These are phyloP conservation scores for Globisporangium okanoganense DNA, from an alignment of 352 stramenopile genomes.

Conservation along the genomic window DNA sequence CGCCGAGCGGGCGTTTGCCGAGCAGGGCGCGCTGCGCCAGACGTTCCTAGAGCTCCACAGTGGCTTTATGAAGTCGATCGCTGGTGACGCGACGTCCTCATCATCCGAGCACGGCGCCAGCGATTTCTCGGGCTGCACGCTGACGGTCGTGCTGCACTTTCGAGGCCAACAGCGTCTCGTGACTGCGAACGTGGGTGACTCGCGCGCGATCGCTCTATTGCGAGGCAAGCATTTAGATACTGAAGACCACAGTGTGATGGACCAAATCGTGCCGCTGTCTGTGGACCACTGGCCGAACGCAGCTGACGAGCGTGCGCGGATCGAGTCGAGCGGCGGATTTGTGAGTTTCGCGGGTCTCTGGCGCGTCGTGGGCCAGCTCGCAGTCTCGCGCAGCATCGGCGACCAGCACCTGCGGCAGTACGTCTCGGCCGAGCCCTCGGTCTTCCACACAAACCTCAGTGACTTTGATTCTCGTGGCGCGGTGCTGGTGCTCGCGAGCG, in stretches of 20 bases:
- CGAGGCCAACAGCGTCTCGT: slow-evolving; percentile 43
- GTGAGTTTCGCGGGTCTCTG: slow-evolving; percentile 65
- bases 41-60: slow-evolving; percentile 72
- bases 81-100: slow-evolving; percentile 13
- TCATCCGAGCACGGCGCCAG: slow-evolving; percentile 1
- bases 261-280: slow-evolving; percentile 28
- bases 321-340: slow-evolving; percentile 77
- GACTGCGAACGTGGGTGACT: slow-evolving; percentile 85
- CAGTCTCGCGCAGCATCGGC: slow-evolving; percentile 90
- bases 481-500: slow-evolving; percentile 62
- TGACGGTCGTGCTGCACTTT: slow-evolving; percentile 75
- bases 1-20: slow-evolving; percentile 27
- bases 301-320: slow-evolving; percentile 39
- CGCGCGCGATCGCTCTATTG: slow-evolving; percentile 57
- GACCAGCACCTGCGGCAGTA: slow-evolving; percentile 83
- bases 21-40: slow-evolving; percentile 61
- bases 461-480: background rate
- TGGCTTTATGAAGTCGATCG: slow-evolving; percentile 22
- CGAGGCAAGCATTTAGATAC: background rate
- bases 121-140: slow-evolving; percentile 77
- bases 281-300: slow-evolving; percentile 67
- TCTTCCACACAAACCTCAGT: slow-evolving; percentile 38
- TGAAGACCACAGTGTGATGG: background rate
- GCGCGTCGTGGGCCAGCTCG: slow-evolving; percentile 89
- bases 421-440: slow-evolving; percentile 78